Evolutionary conservation across 2,329 filamentous ascomycete genomes (phyloP), one percentile per base, ranked within the genome.

Genomic region (Didymella exigua): DNA sequence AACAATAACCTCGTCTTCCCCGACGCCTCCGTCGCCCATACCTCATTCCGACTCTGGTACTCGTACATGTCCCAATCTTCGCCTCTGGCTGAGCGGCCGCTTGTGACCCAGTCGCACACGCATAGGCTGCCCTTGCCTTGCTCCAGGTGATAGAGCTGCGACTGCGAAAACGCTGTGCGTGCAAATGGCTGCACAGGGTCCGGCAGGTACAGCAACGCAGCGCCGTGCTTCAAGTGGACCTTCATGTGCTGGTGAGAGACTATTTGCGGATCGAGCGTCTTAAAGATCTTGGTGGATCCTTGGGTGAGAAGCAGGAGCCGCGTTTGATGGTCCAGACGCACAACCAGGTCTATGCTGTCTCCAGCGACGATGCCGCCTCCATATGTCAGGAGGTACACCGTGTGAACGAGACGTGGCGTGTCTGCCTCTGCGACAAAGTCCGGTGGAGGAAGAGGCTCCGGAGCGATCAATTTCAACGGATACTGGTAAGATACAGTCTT

Each of bases 281-380:
- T 96, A 83, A 96, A 98, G 66, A 99, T 87, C 78, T 98, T 99
- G 56, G 95, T 98, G 76, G 92, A 91, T 47, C 93, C 93, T 79
- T 87, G 84, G 0, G 83, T 82, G 24, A 82, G 75, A 14, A 82
- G 72, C 8, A 84, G 77, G 49, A 97, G 83, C 56, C 86, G 87
- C 4, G 91, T 88, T 2, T 78, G 76, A 2, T 81, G 65, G 10
- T 85, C 84, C 42, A 96, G 80, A 9, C 83, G 81, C 58, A 96
- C 83, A 18, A 81, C 79, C 23, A 99, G 84, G 67, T 88, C 81
- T 73, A 98, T 88, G 60, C 84, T 81, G 74, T 99, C 95, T 36
- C 93, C 92, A 11, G 89, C 90, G 1, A 99, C 90, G 13, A 99
- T 85, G 2, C 95, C 95, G 37, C 95, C 95, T 44, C 95, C 95